Base-by-base conservation (phyloP, 2,329 filamentous ascomycete genomes). In the Falciphora oryzae region DNA sequence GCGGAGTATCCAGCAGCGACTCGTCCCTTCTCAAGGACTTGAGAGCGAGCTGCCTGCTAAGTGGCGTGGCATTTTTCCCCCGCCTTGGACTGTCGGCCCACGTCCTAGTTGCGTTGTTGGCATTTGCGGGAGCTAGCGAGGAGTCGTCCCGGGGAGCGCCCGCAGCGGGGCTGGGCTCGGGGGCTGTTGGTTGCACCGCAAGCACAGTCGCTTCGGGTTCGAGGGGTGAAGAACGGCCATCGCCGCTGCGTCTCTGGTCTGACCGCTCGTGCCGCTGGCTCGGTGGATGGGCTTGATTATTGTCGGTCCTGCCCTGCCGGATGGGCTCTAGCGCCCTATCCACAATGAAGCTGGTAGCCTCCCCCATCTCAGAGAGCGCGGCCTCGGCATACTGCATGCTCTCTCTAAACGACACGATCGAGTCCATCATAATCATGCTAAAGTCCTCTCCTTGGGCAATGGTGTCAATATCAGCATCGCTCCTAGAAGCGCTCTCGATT, bases 291-390 rank as follows among this genome's bases (percentile, higher is more conserved):
- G 25, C 50, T n/a, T 61, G 32, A 14, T 44, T 57, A 2, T 57
- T 27, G n/a, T 67, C 65, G 5, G 56, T 13, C 22, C 68, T 68
- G 71, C 67, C 65, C 73, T 73, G 79, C 56, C 83, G 77, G 50
- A 85, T 69, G 4, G 80, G 80, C 67, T 84, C 81, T 10, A 87
- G 71, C 0, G 83, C 83, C 50, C 79, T 80, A 69, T 82, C 85
- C 64, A 86, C 84, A 61, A 87, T 85, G 57, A 82, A 71, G 64
- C 80, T 85, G 0, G 84, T 86, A 38, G 81, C 80, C 25, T 86
- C 83, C 4, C 83, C 85, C 67, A 85, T 76, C 35, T 84, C 81
- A 11, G 78, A 75, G 4, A 77, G 72, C 1, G 71, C 69, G 2
- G 74, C 73, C 3, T 73, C 71, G 29, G 75, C 72, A n/a, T 71